Evolutionary conservation across 352 stramenopile species (phyloP).

Genomic region (Globisporangium camurandrum): DNA sequence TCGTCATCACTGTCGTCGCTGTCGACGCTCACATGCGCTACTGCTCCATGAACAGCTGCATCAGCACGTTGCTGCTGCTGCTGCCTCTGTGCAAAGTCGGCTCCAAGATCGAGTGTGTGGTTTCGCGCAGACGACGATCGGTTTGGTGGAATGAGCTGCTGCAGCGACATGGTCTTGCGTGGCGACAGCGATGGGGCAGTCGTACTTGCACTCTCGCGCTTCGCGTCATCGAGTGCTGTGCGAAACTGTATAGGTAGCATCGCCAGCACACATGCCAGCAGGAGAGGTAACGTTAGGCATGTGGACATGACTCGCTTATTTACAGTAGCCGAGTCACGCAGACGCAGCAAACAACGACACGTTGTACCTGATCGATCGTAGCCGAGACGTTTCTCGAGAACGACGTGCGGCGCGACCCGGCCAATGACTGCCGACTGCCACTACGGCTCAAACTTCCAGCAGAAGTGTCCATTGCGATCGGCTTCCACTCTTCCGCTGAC

Average conservation of each 20-base stretch:
- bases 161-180: constrained; percentile 22
- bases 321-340: neutral
- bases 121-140: constrained; percentile 7
- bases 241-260: constrained; percentile 7
- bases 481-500: too few species aligned
- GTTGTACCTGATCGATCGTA: constrained; percentile 24
- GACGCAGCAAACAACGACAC: neutral
- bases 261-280: neutral
- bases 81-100: neutral
- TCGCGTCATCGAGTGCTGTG: constrained; percentile 11
- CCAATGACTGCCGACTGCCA: too few species aligned
- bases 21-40: neutral
- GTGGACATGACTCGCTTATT: neutral
- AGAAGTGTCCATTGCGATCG: too few species aligned
- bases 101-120: neutral
- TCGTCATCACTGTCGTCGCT: constrained; percentile 1
- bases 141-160: constrained; percentile 6
- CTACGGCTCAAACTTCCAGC: too few species aligned
- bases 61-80: neutral
- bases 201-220: neutral
- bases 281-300: neutral
- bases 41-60: neutral
- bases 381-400: constrained; percentile 21
- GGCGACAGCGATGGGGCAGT: constrained; percentile 11
- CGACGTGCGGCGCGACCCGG: constrained; percentile 25